Percentiles rank a stretch among this genome's conserved stretches.
Conservation (phyloP, 306 rosid species). For the Rosa lucieae region DNA sequence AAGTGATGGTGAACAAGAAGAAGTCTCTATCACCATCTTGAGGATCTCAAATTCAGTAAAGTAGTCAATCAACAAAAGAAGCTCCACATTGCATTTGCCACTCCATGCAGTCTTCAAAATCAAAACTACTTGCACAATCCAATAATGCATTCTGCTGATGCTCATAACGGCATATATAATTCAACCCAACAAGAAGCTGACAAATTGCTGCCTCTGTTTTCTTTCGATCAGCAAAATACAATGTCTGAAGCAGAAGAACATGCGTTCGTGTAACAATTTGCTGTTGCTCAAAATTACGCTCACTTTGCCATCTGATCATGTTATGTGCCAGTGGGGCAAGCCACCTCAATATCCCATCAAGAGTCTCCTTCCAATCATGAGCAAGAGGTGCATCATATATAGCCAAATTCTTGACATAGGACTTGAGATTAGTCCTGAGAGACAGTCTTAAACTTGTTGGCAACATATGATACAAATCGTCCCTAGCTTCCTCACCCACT, state of each 20-base stretch:
- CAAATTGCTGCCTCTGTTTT: constrained; percentile 85
- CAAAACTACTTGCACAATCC: constrained; percentile 88
- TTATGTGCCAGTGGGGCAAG: constrained; percentile 84
- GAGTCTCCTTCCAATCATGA: constrained; percentile 88
- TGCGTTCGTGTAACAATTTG: constrained; percentile 65
- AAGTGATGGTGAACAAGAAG: constrained; percentile 34
- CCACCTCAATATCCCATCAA: constrained; percentile 76
- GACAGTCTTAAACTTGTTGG: constrained; percentile 78
- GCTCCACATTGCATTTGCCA: constrained; percentile 79
- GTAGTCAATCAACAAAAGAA: constrained; percentile 51
- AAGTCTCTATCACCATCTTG: constrained; percentile 31
- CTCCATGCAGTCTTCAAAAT: constrained; percentile 83
- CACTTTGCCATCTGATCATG: constrained; percentile 98
- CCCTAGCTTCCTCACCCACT: constrained; percentile 91
- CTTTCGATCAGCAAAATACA: constrained; percentile 75
- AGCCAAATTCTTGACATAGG: constrained; percentile 73
- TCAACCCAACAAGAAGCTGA: constrained; percentile 83
- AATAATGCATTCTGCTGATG: constrained; percentile 89
- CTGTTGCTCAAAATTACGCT: constrained; percentile 87
- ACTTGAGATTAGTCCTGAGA: constrained; percentile 70
- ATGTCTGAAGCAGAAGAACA: constrained; percentile 81
- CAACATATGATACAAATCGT: constrained; percentile 85
- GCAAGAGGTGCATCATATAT: constrained; percentile 99
- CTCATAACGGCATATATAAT: constrained; percentile 91
- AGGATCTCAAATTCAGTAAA: constrained; percentile 32